Evolutionary conservation across 1,139 yeast genomes (phyloP), one percentile per base, ranked within the genome.

Genomic region (Pichia terricola): DNA sequence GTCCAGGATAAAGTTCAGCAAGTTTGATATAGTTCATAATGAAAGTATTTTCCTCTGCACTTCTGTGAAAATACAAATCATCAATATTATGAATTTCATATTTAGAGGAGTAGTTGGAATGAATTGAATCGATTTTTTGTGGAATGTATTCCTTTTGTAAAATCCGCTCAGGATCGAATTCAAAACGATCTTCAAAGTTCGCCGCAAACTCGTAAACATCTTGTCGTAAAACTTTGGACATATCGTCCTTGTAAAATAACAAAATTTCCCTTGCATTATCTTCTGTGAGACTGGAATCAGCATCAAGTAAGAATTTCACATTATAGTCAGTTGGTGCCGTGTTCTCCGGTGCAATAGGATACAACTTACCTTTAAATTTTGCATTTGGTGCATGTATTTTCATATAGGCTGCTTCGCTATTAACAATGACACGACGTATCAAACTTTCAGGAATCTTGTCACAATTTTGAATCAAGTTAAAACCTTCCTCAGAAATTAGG

Each of bases 241-340:
- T 34, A 39, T 45, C 46, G 26, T 58, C 56, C 35, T 51, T 47
- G 37, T 47, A 52, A 28, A 51, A 50, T 6, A 63, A 57, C 45
- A 74, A 61, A 28, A 68, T 60, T 31, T 67, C 68, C 4, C 63
- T 53, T 0, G 79, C 78, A 0, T 58, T 53, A 16, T 63, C 67
- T 1, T 66, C 25, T 1, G 51, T 39, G 41, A 77, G 52, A 1
- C 83, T 84, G n/a, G 69, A 53, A 1, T 61, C 58, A 8, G 60
- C 58, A 34, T 7, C 35, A 34, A 11, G 32, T 40, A 81, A 61
- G 49, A 73, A 76, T 5, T 70, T 67, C 7, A 74, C 60, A 51
- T 76, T 74, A 8, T 67, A 67, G n/a, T 66, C 64, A 0, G 84
- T 72, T 9, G 81, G 80, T 4, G 69, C 60, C 3, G 77, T 75